These are phyloP conservation scores for Geotrichum aggregatum DNA, from an alignment of 1,139 yeast genomes.

Conservation along the genomic window DNA sequence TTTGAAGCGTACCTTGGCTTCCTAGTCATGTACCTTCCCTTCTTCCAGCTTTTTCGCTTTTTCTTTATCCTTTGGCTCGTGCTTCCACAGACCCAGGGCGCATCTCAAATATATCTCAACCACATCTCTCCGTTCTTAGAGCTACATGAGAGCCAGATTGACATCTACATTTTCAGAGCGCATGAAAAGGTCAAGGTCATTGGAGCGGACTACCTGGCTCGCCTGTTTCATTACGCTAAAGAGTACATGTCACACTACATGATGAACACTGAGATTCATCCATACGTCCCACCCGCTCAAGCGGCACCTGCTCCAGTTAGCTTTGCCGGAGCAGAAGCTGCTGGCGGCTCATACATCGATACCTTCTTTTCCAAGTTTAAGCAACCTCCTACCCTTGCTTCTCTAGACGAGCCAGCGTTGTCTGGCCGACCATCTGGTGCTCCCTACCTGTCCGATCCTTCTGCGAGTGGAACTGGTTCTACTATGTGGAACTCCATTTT, in stretches of 20 bases:
- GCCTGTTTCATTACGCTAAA: conserved; percentile 9
- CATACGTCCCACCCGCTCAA: conserved; percentile 3
- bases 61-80: conserved; percentile 50
- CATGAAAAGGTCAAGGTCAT: conserved; percentile 27
- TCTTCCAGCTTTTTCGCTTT: conserved; percentile 45
- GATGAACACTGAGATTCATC: conserved; percentile 16
- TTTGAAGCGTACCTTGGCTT: conserved; percentile 46
- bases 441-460: neutral
- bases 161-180: conserved; percentile 28
- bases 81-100: conserved; percentile 46
- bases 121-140: conserved; percentile 37
- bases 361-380: conserved; percentile 20
- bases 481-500: conserved; percentile 18
- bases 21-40: conserved; percentile 45
- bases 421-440: neutral
- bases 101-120: conserved; percentile 35
- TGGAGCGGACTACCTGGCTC: conserved; percentile 29
- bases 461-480: conserved; percentile 2
- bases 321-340: conserved; percentile 4
- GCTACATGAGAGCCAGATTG: conserved; percentile 35
- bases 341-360: conserved; percentile 18
- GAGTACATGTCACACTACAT: conserved; percentile 17
- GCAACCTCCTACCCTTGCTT: conserved; percentile 18
- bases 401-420: conserved; percentile 1
- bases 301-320: neutral